Evolutionary conservation across 768 basidiomycete species (phyloP), one percentile per base, ranked within the genome.

Genomic region (Phanerodontia chrysosporium): DNA sequence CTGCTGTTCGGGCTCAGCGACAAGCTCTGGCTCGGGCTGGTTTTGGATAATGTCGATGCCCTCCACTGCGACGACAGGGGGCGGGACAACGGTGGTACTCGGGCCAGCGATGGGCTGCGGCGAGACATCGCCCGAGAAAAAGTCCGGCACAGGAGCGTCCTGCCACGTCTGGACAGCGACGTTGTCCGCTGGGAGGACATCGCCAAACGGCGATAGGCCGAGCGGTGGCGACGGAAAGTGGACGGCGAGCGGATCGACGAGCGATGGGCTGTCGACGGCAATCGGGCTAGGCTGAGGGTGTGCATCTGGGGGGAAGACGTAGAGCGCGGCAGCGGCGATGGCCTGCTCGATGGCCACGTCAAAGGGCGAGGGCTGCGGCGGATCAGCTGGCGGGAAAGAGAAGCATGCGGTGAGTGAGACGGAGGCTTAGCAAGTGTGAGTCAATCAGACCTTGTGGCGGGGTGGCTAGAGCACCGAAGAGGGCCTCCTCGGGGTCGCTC

Each of bases 291-390:
- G 45, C 27, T n/a, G 16, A 14, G 42, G 6, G 21, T 35, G 39
- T 3, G n/a, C 21, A 7, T 42, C 44, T n/a, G 42, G 29, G 8
- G 42, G 27, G 25, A 56, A 30, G 24, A 29, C 42, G 27, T 49
- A 42, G 30, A 51, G 29, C n/a, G 55, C 46, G 21, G n/a, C n/a
- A n/a, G 59, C 59, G 44, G 45, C 60, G 55, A 61, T 25, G 28
- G 60, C 60, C 49, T 61, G 49, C 32, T 61, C 49, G 55, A 61
- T 51, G 49, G 54, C 36, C 32, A 48, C 27, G 45, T 49, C 45
- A 25, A 61, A 46, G 5, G 28, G 22, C 49, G 49, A 30, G 13
- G 4, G 45, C n/a, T 29, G 53, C 27, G 27, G 53, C 35, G 53
- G 45, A 30, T 48, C 45, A 29, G 42, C 28, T 28, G 53, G 29